A percentile compares a stretch with the other conserved stretches of the same genome.
Evolutionary conservation across 106 monocot species (phyloP).

Genomic region (Platanthera zijinensis): DNA sequence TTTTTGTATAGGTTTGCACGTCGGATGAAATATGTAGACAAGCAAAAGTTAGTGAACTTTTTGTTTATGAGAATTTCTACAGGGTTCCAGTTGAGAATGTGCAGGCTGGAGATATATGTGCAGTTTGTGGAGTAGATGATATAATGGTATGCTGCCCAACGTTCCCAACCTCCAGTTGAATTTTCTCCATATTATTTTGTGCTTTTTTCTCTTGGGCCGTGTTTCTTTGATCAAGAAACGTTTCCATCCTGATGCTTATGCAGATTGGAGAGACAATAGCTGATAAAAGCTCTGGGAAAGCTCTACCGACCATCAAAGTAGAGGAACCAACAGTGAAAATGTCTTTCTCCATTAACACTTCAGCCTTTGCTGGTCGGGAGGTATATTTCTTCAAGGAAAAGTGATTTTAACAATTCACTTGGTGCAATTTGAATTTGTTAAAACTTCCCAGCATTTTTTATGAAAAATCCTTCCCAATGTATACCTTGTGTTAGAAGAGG

Average conservation of each 20-base stretch:
- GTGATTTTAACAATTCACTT: background rate
- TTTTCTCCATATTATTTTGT: background rate
- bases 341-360: conserved; percentile 96
- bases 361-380: conserved; percentile 92
- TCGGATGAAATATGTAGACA: conserved; percentile 77
- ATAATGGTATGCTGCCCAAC: conserved; percentile 54
- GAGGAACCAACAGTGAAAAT: conserved; percentile 98
- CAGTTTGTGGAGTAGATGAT: conserved; percentile 91
- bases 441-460: background rate
- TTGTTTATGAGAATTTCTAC: conserved; percentile 90
- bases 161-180: background rate
- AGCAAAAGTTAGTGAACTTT: conserved; percentile 84
- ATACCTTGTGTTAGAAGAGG: background rate
- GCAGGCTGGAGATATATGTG: conserved; percentile 97
- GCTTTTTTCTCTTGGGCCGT: background rate
- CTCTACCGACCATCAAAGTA: conserved; percentile 83
- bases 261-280: conserved; percentile 99
- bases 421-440: background rate
- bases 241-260: background rate
- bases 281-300: conserved; percentile 65
- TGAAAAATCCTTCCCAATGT: background rate
- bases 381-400: conserved; percentile 23
- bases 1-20: conserved; percentile 66
- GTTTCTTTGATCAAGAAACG: background rate
- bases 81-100: conserved; percentile 73